Base-by-base conservation (phyloP, 2,329 filamentous ascomycete genomes). In the Colletotrichum lini region DNA sequence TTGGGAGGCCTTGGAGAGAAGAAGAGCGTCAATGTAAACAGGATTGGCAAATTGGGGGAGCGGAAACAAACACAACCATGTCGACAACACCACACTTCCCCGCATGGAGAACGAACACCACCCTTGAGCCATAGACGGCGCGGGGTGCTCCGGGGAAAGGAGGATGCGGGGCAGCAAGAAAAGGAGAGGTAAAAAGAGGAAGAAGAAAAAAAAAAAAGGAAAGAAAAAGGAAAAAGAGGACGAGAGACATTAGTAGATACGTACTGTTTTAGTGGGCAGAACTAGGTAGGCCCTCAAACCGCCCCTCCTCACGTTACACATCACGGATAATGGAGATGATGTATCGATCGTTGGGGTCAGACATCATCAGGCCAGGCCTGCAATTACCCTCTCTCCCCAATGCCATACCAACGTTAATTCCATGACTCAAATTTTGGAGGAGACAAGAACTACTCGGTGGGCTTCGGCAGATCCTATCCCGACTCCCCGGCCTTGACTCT, bases 121-220 rank as follows among this genome's bases (percentile, higher is more conserved):
- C 30, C 30, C 30, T 30, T 30, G 30, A 30, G 30, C 30, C 30
- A 30, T 8, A 30, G 30, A 30, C 30, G 30, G 50, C 35, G 63
- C 23, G 64, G 67, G 67, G 62, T 67, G 56, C 67, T 35, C 50
- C 63, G 50, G 67, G 56, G 63, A 45, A 54, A 56, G 21, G 15
- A 66, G 26, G 15, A 40, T 45, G 57, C 30, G 57, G 40, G 49
- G 54, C 16, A 42, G 21, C 38, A 9, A 30, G 50, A 35, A 15
- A 53, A 56, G 38, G n/a, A 58, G 15, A 8, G 16, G 7, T 7
- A 23, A 49, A 54, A 54, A 35, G 30, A 13, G 13, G 8, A 35
- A 4, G n/a, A 49, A 47, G 57, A 44, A 23, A 6, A 45, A 8
- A 58, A 58, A 60, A 60, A 26, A 49, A 7, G 26, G 26, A 16